Evolutionary conservation across 768 basidiomycete genomes (phyloP).

Genomic region (Rubroboletus satanas): DNA sequence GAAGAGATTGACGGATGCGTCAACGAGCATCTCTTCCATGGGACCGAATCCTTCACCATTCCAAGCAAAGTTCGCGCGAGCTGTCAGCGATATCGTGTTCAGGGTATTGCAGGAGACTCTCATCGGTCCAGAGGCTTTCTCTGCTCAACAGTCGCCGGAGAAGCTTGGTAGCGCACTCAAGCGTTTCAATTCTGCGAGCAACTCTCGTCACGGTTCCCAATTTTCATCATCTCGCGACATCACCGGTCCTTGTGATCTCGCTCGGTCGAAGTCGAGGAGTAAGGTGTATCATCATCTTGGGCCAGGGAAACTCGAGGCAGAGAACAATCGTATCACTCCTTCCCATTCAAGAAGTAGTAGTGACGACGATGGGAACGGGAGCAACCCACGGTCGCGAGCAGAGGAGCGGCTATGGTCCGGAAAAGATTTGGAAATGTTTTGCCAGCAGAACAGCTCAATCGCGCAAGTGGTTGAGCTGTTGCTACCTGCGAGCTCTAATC

Average conservation of each 20-base stretch:
- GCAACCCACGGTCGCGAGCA: constrained; percentile 33
- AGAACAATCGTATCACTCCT: constrained; percentile 32
- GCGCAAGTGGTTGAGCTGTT: constrained; percentile 67
- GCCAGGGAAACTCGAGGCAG: constrained; percentile 61
- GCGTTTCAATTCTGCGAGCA: constrained; percentile 22
- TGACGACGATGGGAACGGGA: constrained; percentile 31
- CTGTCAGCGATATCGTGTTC: constrained; percentile 74
- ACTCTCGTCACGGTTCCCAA: constrained; percentile 20
- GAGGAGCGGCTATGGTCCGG: constrained; percentile 67
- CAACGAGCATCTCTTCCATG: constrained; percentile 24
- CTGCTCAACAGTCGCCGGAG: constrained; percentile 21
- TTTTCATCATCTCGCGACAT: constrained; percentile 25
- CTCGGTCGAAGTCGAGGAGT: constrained; percentile 68
- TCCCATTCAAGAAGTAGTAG: constrained; percentile 27
- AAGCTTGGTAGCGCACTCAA: constrained; percentile 35
- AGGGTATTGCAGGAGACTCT: constrained; percentile 82
- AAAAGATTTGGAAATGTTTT: constrained; percentile 79
- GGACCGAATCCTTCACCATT: constrained; percentile 34
- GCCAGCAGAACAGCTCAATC: constrained; percentile 87
- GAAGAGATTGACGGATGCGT: constrained; percentile 61
- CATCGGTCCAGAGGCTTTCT: constrained; percentile 40
- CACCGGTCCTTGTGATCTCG: constrained; percentile 36
- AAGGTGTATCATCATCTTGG: constrained; percentile 62
- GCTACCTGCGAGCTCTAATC: constrained; percentile 47
- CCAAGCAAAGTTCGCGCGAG: constrained; percentile 50